These are phyloP conservation scores for Orobanche coerulescens DNA, from an alignment of 257 asterid species.

Conservation along the genomic window DNA sequence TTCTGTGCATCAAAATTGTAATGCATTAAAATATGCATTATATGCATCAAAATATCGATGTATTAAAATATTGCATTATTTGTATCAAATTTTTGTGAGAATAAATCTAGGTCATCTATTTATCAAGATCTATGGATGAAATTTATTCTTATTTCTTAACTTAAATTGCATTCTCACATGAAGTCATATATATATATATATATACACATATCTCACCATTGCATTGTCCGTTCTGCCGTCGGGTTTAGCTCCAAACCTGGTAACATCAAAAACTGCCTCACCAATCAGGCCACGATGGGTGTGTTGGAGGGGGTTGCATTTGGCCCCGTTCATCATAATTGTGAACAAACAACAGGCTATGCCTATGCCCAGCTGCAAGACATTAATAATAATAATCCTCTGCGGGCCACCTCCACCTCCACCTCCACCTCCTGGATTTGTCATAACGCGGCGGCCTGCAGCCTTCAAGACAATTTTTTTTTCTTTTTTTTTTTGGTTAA, in stretches of 20 bases:
- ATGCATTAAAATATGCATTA: no score
- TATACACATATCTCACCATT: conserved; percentile 32
- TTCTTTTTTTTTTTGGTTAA: no score
- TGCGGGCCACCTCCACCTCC: not conserved
- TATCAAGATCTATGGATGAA: no score
- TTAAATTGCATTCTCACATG: no score
- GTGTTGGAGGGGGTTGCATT: conserved; percentile 16
- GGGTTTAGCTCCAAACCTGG: conserved; percentile 44
- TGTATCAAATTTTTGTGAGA: no score
- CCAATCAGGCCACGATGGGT: conserved; percentile 25
- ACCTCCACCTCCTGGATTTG: not conserved
- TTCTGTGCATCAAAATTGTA: no score
- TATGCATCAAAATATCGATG: no score
- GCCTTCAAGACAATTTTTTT: not conserved
- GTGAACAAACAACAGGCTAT: conserved; percentile 23
- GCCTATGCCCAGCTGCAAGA: not conserved
- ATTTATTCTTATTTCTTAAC: no score
- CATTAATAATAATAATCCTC: not conserved
- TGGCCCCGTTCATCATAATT: conserved; percentile 9
- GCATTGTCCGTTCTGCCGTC: conserved; percentile 36
- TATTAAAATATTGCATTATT: no score
- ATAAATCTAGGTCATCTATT: no score
- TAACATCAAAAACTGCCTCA: conserved; percentile 56
- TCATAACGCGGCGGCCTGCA: not conserved
- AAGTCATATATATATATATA: no score